Base-by-base conservation (phyloP, 1,284 basidiomycete genomes). In the Rhizoctonia solani region DNA sequence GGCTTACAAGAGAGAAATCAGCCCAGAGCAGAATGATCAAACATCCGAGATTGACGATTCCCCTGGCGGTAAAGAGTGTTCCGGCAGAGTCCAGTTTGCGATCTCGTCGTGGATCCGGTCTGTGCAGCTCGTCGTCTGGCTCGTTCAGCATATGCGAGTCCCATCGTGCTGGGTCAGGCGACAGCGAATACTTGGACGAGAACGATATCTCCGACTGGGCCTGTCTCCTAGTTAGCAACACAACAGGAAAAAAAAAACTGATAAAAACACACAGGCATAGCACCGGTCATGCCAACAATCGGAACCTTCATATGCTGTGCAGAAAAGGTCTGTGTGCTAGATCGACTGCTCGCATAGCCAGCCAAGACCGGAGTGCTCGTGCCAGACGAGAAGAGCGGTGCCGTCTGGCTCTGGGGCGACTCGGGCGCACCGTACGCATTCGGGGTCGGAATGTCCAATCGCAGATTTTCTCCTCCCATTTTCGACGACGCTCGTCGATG, bases 1-100 rank as follows among this genome's bases (percentile, higher is more conserved):
- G n/a, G 78, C 87, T 66, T 74, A 90, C 89, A 95, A 95, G 25
- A 95, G 82, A 25, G 83, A 79, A 54, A 92, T 73, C n/a, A 93
- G 79, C 8, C 82, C 85, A 2, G 49, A 81, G 79, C 8, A 94
- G 82, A 30, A 93, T 59, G 23, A 86, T 42, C 21, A 94, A 78
- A 75, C 90, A 93, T 9, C 92, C 92, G 3, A 93, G 78, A 76
- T 94, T 94, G 52, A 82, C 77, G 4, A 92, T 71, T 23, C 92
- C 91, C 74, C 92, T 82, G 53, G 76, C 75, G 11, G 91, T 93
- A 74, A 92, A 86, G 44, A 92, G 80, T 54, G 80, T 82, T 4
- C 88, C 85, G 39, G 85, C 83, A 58, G 77, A 76, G 74, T 89
- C 88, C 54, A 78, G 77, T 68, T 82, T 85, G 69, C 82, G 77